Evolutionary conservation across 106 monocot genomes (phyloP).

Genomic region (Agapanthus africanus): DNA sequence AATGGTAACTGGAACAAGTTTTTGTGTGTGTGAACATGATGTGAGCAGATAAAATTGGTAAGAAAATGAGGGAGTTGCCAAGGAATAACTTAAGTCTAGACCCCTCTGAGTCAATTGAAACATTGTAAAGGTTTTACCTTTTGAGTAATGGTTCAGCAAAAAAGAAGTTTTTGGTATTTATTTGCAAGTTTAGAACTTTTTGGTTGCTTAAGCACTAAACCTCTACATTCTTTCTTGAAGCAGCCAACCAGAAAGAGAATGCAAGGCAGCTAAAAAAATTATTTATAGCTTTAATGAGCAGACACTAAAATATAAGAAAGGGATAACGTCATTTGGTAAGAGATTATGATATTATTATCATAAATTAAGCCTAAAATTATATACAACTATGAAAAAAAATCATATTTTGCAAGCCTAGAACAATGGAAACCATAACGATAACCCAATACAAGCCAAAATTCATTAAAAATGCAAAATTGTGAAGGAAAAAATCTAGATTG

Average conservation of each 20-base stretch:
- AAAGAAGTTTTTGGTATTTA: not conserved
- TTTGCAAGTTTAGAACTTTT: not conserved
- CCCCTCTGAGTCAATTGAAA: not conserved
- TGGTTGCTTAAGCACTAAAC: not conserved
- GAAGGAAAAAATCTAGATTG: too few species aligned
- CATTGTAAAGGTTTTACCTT: too few species aligned
- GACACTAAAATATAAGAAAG: not conserved
- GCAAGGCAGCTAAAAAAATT: not conserved
- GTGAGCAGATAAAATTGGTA: not conserved
- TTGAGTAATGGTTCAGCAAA: too few species aligned
- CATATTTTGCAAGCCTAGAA: too few species aligned
- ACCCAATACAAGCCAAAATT: not conserved
- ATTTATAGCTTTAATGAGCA: too few species aligned
- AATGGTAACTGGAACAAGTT: not conserved
- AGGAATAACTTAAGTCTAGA: not conserved
- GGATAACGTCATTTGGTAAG: not conserved
- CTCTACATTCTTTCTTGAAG: not conserved
- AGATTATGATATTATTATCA: not conserved
- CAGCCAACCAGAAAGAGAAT: not conserved
- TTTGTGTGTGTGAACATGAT: not conserved
- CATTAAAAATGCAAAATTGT: too few species aligned
- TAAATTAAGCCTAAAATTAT: not conserved
- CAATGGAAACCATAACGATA: not conserved
- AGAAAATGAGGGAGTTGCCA: not conserved
- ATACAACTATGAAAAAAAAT: not conserved